Percentiles rank a stretch among this genome's conserved stretches.
Conservation (phyloP, 2,329 filamentous ascomycete species). For the Thielaviopsis punctulata region DNA sequence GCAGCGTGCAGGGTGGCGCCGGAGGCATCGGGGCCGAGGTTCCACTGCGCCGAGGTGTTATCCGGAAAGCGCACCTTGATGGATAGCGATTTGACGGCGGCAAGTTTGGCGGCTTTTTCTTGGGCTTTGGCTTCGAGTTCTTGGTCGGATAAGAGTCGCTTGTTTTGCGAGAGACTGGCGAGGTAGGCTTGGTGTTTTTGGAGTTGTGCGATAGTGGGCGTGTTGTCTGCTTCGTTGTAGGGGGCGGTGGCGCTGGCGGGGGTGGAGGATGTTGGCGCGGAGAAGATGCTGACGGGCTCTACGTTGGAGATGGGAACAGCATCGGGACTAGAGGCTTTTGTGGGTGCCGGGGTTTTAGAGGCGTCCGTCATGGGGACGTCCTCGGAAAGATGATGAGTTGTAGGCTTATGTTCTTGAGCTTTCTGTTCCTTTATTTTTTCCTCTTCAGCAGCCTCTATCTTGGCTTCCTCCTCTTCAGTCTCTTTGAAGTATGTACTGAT, state of each 20-base stretch:
- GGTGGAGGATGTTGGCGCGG: conserved; percentile 55
- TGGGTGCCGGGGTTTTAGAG: neutral
- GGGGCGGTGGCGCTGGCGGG: conserved; percentile 54
- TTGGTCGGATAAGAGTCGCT: conserved; percentile 62
- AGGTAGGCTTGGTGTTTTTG: conserved; percentile 57
- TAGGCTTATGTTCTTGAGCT: conserved; percentile 1
- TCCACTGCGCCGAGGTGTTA: conserved; percentile 57
- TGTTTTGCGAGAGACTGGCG: conserved; percentile 46
- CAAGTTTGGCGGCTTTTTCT: conserved; percentile 46
- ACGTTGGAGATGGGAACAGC: conserved; percentile 20
- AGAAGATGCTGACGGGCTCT: conserved; percentile 52
- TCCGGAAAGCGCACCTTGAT: conserved; percentile 81
- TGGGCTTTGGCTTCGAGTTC: conserved; percentile 57
- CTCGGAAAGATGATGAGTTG: neutral
- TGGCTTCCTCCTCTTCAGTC: conserved; percentile 24
- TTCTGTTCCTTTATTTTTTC: conserved; percentile 10
- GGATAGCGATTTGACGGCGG: conserved; percentile 48
- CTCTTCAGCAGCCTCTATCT: conserved; percentile 14
- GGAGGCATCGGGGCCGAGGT: conserved; percentile 51
- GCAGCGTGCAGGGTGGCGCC: conserved; percentile 56
- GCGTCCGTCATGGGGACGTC: conserved; percentile 2
- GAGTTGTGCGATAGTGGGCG: conserved; percentile 58
- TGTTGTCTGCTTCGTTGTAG: conserved; percentile 58
- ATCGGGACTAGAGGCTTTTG: conserved; percentile 7
- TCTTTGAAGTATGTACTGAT: conserved; percentile 60